phyloP scores from a whole-genome alignment of 106 monocot genomes.

The Dendrobium chrysotoxum region DNA sequence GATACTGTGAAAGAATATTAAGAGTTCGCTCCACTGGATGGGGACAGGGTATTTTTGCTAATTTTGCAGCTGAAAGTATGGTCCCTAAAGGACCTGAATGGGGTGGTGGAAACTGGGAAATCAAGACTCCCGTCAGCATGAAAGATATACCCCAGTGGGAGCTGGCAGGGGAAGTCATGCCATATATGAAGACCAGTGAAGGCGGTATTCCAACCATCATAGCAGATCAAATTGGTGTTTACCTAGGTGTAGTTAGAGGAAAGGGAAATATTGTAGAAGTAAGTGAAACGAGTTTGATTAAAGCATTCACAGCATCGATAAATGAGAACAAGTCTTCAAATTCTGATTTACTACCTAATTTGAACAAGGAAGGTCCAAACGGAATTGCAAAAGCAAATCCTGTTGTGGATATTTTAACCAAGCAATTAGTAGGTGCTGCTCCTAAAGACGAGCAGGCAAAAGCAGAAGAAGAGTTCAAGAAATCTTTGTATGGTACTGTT shows the following conservation, averaged over 20 bases:
- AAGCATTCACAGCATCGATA: conserved; percentile 37
- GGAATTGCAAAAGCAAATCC: conserved; percentile 30
- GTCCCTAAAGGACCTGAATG: conserved; percentile 96
- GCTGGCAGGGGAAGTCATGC: conserved; percentile 88
- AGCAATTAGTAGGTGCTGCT: conserved; percentile 36
- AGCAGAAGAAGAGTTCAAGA: conserved; percentile 93
- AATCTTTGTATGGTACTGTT: conserved; percentile 60
- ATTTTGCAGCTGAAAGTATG: conserved; percentile 99
- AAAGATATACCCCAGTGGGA: conserved; percentile 98
- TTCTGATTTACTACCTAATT: conserved; percentile 18
- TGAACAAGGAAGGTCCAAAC: conserved; percentile 10
- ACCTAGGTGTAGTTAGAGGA: conserved; percentile 80
- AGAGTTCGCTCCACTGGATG: conserved; percentile 85
- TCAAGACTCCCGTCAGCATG: conserved; percentile 69
- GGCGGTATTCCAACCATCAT: conserved; percentile 67
- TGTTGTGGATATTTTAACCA: conserved; percentile 37
- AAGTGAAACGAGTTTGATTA: conserved; percentile 85
- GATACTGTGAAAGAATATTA: conserved; percentile 89
- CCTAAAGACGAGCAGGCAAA: conserved; percentile 79
- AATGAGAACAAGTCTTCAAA: conserved; percentile 37
- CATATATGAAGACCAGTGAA: conserved; percentile 93
- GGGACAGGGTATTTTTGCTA: conserved; percentile 95
- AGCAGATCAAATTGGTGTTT: conserved; percentile 90
- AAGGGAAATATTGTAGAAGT: conserved; percentile 82
- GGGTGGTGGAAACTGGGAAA: conserved; percentile 99